These are phyloP conservation scores for Orobanche coerulescens DNA, from an alignment of 257 asterid species.

Conservation along the genomic window DNA sequence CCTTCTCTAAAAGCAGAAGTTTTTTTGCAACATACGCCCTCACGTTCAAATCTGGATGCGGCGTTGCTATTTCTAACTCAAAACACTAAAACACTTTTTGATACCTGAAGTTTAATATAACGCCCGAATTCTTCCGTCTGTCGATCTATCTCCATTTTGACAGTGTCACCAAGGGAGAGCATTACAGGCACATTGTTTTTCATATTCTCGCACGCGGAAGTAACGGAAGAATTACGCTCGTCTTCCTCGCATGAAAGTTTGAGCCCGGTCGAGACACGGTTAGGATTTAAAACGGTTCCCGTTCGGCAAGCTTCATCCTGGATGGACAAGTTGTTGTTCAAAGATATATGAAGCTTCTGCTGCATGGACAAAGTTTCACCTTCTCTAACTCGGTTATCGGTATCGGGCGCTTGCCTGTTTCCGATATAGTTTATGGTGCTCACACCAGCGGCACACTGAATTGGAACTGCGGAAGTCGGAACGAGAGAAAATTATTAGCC, in stretches of 20 bases:
- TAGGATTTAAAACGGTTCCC: conserved; percentile 44
- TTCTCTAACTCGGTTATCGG: conserved; percentile 34
- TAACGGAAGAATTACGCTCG: conserved; percentile 40
- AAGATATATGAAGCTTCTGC: conserved; percentile 46
- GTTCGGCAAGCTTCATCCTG: conserved; percentile 30
- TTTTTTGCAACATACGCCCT: too few relatives aligned
- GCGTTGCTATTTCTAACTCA: not conserved
- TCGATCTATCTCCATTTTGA: conserved; percentile 45
- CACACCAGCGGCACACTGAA: conserved; percentile 34
- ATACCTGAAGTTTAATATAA: conserved; percentile 60
- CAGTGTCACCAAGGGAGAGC: conserved; percentile 31
- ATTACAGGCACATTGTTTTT: conserved; percentile 21
- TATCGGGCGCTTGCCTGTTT: conserved; percentile 28
- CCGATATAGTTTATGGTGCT: conserved; percentile 31
- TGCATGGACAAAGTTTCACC: conserved; percentile 34
- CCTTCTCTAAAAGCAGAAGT: too few relatives aligned
- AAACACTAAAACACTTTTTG: not conserved
- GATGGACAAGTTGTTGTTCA: conserved; percentile 38
- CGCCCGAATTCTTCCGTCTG: conserved; percentile 48
- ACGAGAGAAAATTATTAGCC: not conserved
- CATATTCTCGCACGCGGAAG: conserved; percentile 42
- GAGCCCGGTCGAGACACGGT: conserved; percentile 62
- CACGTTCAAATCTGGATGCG: not conserved
- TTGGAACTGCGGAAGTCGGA: conserved; percentile 37
- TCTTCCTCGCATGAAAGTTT: conserved; percentile 56